These are phyloP conservation scores for Mycosarcoma maydis DNA, from an alignment of 1,284 basidiomycete species.

Conservation along the genomic window DNA sequence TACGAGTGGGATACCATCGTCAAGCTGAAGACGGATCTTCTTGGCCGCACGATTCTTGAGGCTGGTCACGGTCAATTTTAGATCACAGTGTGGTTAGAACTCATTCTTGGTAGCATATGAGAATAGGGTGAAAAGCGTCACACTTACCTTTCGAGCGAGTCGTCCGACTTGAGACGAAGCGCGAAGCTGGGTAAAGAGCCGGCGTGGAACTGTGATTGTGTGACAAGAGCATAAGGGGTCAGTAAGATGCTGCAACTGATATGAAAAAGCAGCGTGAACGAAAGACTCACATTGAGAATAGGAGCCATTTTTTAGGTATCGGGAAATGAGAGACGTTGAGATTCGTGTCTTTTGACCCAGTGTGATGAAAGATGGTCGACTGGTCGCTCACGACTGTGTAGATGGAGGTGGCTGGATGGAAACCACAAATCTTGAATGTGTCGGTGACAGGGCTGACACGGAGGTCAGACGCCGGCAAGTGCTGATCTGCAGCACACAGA, in stretches of 20 bases:
- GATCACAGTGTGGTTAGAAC: no score
- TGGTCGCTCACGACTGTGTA: no score
- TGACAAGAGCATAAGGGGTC: neutral
- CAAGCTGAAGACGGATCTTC: slow-evolving; percentile 59
- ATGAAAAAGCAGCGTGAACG: neutral
- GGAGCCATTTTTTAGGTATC: slow-evolving; percentile 48
- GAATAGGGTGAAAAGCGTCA: neutral
- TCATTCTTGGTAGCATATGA: no score
- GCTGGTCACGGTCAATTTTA: slow-evolving; percentile 5
- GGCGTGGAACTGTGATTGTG: slow-evolving; percentile 55
- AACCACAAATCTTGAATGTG: slow-evolving; percentile 5
- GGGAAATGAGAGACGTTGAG: slow-evolving; percentile 2
- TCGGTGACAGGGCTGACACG: no score
- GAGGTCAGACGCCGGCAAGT: slow-evolving; percentile 27
- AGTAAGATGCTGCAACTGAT: neutral
- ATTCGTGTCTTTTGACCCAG: no score
- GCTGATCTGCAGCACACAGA: slow-evolving; percentile 19
- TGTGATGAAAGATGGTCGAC: no score
- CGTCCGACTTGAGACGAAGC: slow-evolving; percentile 59
- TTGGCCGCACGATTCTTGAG: slow-evolving; percentile 56
- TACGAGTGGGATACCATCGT: slow-evolving; percentile 59
- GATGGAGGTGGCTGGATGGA: slow-evolving; percentile 1
- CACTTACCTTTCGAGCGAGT: slow-evolving; percentile 53
- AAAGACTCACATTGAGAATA: slow-evolving; percentile 59
- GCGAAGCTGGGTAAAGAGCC: slow-evolving; percentile 63